Conservation (phyloP, 176 grass and related monocot genomes). For the Oryza officinalis region DNA sequence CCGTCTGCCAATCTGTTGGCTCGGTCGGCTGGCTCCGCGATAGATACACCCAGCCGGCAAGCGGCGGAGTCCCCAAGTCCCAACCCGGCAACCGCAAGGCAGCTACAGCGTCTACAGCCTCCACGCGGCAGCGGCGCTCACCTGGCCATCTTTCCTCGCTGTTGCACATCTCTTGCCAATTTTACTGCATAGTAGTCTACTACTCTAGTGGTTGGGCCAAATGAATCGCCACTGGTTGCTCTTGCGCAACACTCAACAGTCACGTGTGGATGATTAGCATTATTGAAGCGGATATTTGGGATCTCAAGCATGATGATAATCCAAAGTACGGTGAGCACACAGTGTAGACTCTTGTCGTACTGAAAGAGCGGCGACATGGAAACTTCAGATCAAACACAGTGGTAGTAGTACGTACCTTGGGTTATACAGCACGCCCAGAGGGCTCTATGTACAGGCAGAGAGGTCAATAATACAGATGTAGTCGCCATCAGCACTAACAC, state of each 20-base stretch:
- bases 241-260: neutral
- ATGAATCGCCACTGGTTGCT: neutral
- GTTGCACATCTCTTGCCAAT: neutral
- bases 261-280: neutral
- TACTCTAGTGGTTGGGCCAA: neutral
- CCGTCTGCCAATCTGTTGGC: neutral
- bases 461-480: slow-evolving; percentile 33
- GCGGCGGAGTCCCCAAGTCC: neutral
- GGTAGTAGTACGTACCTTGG: neutral
- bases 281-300: neutral
- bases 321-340: neutral
- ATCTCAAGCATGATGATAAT: slow-evolving; percentile 6
- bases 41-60: neutral
- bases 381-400: neutral
- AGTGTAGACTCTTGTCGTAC: neutral
- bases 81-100: slow-evolving; percentile 1
- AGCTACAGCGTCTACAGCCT: neutral
- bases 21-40: neutral
- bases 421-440: slow-evolving; percentile 28
- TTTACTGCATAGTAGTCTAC: neutral
- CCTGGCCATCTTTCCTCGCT: neutral
- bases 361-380: neutral
- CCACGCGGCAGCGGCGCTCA: too few relatives aligned
- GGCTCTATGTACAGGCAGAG: slow-evolving; percentile 42
- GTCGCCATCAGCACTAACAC: slow-evolving; percentile 36